A percentile compares a stretch with the other conserved stretches of the same genome.
Conservation (phyloP, 176 grass and related monocot species). For the Aechmea fasciata region DNA sequence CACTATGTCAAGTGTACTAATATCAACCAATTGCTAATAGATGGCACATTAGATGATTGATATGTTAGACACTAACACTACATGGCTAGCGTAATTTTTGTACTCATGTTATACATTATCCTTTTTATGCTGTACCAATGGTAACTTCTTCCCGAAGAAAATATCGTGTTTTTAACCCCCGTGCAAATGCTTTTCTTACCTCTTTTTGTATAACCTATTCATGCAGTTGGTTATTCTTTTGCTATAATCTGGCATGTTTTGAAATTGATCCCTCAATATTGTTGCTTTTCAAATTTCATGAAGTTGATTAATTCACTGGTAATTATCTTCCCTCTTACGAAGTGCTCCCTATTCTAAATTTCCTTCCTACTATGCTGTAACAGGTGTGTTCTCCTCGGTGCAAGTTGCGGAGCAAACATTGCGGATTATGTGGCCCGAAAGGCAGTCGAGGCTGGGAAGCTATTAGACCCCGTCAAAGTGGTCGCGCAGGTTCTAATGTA, state of each 20-base stretch:
- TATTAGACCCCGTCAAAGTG: slow-evolving; percentile 40
- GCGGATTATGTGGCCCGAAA: slow-evolving; percentile 59
- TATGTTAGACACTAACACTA: too few species aligned
- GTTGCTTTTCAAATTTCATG: neutral
- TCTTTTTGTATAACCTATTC: too few species aligned
- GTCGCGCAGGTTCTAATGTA: slow-evolving; percentile 71
- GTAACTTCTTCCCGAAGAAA: too few species aligned
- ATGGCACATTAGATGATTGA: too few species aligned
- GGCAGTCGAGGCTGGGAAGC: slow-evolving; percentile 41
- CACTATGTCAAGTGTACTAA: too few species aligned
- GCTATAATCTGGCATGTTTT: neutral
- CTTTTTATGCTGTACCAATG: too few species aligned
- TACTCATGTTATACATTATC: too few species aligned
- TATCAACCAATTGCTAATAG: too few species aligned
- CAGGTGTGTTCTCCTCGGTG: slow-evolving; percentile 65
- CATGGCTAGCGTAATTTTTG: too few species aligned
- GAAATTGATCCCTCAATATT: neutral
- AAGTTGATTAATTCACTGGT: neutral
- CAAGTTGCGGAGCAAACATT: slow-evolving; percentile 56
- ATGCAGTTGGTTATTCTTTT: neutral
- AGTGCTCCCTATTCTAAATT: neutral
- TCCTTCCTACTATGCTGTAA: slow-evolving; percentile 6
- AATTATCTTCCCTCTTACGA: neutral
- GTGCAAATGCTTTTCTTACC: too few species aligned
- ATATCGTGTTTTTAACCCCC: too few species aligned